Conservation (phyloP, 345 rosid species). For the Jatropha curcas region DNA sequence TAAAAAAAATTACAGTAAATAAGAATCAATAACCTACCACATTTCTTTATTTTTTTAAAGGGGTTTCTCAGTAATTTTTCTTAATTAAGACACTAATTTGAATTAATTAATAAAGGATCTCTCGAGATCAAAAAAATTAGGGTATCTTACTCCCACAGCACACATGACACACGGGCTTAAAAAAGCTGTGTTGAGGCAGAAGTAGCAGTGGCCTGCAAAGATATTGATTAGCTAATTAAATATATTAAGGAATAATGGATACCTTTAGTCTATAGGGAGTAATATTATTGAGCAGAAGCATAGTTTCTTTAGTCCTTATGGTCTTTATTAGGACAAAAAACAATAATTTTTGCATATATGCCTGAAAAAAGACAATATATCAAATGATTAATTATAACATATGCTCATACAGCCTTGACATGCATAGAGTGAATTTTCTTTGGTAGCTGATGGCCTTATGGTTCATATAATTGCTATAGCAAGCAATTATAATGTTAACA, state of each 20-base stretch:
- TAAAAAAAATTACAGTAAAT: neutral
- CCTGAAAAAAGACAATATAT: conserved; percentile 23
- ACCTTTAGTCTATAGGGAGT: too few species aligned
- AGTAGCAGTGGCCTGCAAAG: too few species aligned
- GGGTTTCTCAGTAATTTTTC: neutral
- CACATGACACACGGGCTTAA: too few species aligned
- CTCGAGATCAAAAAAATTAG: too few species aligned
- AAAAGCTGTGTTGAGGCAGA: too few species aligned
- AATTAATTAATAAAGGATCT: too few species aligned
- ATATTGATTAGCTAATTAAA: too few species aligned
- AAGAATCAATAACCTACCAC: neutral
- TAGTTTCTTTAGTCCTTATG: conserved; percentile 3
- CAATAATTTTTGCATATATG: conserved; percentile 15
- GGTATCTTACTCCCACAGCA: too few species aligned
- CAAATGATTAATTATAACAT: conserved; percentile 15
- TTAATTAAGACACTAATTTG: too few species aligned
- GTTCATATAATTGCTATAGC: conserved; percentile 11
- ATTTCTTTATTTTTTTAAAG: neutral
- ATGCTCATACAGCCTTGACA: neutral
- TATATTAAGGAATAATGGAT: neutral
- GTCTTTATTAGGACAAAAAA: conserved; percentile 21
- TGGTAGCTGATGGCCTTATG: neutral
- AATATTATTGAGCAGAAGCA: neutral
- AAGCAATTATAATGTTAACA: neutral
- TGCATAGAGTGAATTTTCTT: neutral